These are phyloP conservation scores for Debaryomyces subglobosus DNA, from an alignment of 1,139 yeast species.

Conservation along the genomic window DNA sequence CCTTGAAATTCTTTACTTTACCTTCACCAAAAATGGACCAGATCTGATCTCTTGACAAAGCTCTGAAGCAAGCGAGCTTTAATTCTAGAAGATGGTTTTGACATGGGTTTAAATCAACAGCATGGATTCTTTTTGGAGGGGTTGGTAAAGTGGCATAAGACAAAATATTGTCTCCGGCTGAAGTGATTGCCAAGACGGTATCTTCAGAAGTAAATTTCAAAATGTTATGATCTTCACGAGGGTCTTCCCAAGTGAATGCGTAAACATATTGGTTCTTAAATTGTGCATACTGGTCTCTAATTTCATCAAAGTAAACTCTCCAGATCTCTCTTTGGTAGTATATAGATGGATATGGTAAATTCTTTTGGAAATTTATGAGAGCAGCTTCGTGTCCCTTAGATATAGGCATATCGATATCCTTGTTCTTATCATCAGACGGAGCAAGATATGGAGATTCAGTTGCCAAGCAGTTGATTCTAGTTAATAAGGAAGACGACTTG, in stretches of 20 bases:
- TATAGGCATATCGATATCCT: constrained; percentile 36
- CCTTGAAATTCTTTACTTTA: constrained; percentile 52
- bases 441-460: constrained; percentile 82
- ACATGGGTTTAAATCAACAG: constrained; percentile 82
- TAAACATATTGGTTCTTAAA: constrained; percentile 79
- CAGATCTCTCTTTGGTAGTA: constrained; percentile 77
- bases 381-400: constrained; percentile 83
- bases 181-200: constrained; percentile 78
- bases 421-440: constrained; percentile 41
- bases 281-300: constrained; percentile 67
- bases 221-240: constrained; percentile 74
- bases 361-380: constrained; percentile 58
- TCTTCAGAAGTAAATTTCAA: constrained; percentile 63
- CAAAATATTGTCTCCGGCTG: constrained; percentile 82
- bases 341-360: constrained; percentile 76
- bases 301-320: constrained; percentile 79
- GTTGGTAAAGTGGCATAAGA: constrained; percentile 71
- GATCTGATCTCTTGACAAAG: constrained; percentile 58
- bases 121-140: constrained; percentile 78
- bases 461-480: constrained; percentile 70
- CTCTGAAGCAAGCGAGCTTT: constrained; percentile 70
- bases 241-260: constrained; percentile 92
- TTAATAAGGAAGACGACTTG: constrained; percentile 59
- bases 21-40: constrained; percentile 84
- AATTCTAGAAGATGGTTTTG: constrained; percentile 81